These are phyloP conservation scores for Ceratopteris richardii DNA, from an alignment of 75 land plant species.

Conservation along the genomic window DNA sequence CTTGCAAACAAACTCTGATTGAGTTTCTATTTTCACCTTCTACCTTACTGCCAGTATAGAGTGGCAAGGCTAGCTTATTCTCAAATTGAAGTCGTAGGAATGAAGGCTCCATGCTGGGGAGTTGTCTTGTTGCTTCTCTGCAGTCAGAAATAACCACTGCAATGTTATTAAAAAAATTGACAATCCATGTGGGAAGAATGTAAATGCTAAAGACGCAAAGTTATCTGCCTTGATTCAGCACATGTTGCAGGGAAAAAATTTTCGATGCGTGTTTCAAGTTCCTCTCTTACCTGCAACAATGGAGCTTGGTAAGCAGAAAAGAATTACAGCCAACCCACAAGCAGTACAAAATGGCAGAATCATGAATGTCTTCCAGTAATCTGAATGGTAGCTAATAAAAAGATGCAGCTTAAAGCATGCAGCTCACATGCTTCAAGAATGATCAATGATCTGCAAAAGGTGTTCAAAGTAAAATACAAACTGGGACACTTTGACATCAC, in stretches of 20 bases:
- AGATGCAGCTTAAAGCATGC: no score
- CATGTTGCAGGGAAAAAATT: background rate
- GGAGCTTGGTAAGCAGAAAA: background rate
- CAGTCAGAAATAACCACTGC: background rate
- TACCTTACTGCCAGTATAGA: conserved; percentile 57
- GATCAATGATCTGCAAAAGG: no score
- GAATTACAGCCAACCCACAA: background rate
- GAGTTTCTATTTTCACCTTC: conserved; percentile 29
- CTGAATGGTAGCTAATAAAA: background rate
- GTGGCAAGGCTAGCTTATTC: conserved; percentile 32
- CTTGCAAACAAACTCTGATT: conserved; percentile 31
- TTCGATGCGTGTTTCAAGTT: conserved; percentile 39
- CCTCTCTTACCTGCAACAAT: conserved; percentile 58
- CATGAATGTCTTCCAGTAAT: background rate
- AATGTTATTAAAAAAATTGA: background rate
- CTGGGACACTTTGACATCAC: no score
- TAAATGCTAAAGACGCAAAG: background rate
- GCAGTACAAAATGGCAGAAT: background rate
- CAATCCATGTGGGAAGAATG: background rate
- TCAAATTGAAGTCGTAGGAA: conserved; percentile 29
- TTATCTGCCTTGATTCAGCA: background rate
- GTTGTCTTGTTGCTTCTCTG: conserved; percentile 14
- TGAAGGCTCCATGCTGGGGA: conserved; percentile 22
- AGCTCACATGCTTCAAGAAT: no score
- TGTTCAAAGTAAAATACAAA: no score